Conservation (phyloP, 1,284 basidiomycete species). For the Moniliella sp. region DNA sequence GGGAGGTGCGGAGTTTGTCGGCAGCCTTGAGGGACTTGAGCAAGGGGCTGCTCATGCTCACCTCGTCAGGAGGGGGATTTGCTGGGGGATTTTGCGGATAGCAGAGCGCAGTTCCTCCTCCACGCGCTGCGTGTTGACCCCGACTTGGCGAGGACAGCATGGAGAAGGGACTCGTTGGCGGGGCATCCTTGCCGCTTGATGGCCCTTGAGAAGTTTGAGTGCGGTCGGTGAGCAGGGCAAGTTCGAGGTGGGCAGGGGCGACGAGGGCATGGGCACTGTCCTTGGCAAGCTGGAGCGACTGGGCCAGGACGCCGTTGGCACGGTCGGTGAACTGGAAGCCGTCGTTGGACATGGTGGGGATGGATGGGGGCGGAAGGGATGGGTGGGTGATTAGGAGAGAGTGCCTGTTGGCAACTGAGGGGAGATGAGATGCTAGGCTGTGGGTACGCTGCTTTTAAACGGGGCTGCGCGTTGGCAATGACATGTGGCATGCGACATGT, state of each 20-base stretch:
- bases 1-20: slow-evolving; percentile 20
- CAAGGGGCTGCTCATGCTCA: slow-evolving; percentile 13
- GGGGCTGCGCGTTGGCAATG: too few relatives aligned
- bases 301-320: slow-evolving; percentile 45
- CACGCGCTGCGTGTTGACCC: slow-evolving; percentile 43
- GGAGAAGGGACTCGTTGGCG: slow-evolving; percentile 43
- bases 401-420: too few relatives aligned
- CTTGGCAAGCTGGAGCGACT: slow-evolving; percentile 55
- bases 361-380: too few relatives aligned
- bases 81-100: slow-evolving; percentile 25
- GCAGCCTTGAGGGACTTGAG: slow-evolving; percentile 24
- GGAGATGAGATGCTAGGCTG: too few relatives aligned
- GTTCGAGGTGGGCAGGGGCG: slow-evolving; percentile 52
- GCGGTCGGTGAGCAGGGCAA: slow-evolving; percentile 45
- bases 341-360: too few relatives aligned
- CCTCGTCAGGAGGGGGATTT: slow-evolving; percentile 22
- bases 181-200: slow-evolving; percentile 7
- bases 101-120: slow-evolving; percentile 17
- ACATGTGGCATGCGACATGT: too few relatives aligned
- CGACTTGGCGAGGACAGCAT: slow-evolving; percentile 52
- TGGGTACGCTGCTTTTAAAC: too few relatives aligned
- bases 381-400: too few relatives aligned
- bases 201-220: too few relatives aligned
- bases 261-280: slow-evolving; percentile 59
- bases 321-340: slow-evolving; percentile 51